Base-by-base conservation (phyloP, 192 early-diverging fungal species). In the Backusella tuberculispora region DNA sequence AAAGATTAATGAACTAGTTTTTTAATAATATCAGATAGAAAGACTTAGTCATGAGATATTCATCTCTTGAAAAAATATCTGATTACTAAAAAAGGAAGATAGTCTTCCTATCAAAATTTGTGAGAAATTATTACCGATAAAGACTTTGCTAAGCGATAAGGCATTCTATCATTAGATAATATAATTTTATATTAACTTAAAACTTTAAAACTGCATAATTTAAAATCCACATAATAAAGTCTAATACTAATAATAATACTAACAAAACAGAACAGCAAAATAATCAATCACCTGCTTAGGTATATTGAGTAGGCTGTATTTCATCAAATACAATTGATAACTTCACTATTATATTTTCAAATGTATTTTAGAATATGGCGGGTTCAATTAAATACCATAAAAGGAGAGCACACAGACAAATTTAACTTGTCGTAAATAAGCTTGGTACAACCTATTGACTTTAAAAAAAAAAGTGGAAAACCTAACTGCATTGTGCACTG, bases 131-230 rank as follows among this genome's bases (percentile, higher is more conserved):
- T 42, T n/a, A n/a, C 29, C 2, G 29, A 34, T 34, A 34, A 34
- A 34, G 2, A 0, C 29, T 0, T 13, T 60, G 24, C 13, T 60
- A 12, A 12, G 21, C 5, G 6, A 26, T 34, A 56, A 53, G n/a
- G 19, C 19, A 12, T 56, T 10, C 12, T 24, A 60, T 26, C 21
- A 8, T 26, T 19, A 60, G 21, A 56, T 26, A 60, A 13, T 26
- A 60, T 60, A 60, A 43, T 43, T 9, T 43, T 43, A 43, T 60
- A 60, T 60, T 60, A 60, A 60, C 53, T 26, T 60, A 60, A 60
- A 60, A 60, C 53, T 60, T 60, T 24, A 60, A 60, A 26, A 17
- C 53, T 56, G 53, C 53, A 56, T 56, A 56, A 56, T 56, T 56
- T 0, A 24, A 24, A 9, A 6, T 53, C 21, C 53, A 1, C 21